Conservation (phyloP, 1,139 yeast species). For the Meyerozyma athensensis region DNA sequence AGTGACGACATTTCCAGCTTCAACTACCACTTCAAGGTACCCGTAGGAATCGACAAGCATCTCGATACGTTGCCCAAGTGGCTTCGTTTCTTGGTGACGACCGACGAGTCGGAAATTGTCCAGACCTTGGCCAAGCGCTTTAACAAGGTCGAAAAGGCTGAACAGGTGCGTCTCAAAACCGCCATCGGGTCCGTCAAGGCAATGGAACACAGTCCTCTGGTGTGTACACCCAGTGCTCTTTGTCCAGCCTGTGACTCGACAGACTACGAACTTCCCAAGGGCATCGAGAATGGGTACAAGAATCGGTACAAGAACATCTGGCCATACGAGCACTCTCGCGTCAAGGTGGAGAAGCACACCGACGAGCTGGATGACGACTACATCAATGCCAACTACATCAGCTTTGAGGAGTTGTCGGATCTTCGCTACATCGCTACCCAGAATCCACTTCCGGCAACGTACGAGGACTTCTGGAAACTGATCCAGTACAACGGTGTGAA, state of each 20-base stretch:
- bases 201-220: constrained; percentile 20
- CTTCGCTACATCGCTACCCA: constrained; percentile 14
- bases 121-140: constrained; percentile 35
- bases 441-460: constrained; percentile 13
- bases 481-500: constrained; percentile 54
- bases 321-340: constrained; percentile 17
- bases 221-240: constrained; percentile 40
- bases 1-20: constrained; percentile 17
- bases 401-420: constrained; percentile 7
- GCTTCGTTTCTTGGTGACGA: constrained; percentile 32
- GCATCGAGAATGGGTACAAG: constrained; percentile 14
- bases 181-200: constrained; percentile 17
- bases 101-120: constrained; percentile 24
- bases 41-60: constrained; percentile 21
- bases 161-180: constrained; percentile 42
- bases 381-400: constrained; percentile 15
- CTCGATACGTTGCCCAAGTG: constrained; percentile 40
- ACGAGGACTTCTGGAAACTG: constrained; percentile 18
- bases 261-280: constrained; percentile 16
- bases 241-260: constrained; percentile 43
- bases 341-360: constrained; percentile 11
- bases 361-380: constrained; percentile 11
- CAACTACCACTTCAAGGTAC: constrained; percentile 32
- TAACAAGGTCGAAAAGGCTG: constrained; percentile 45
- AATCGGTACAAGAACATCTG: constrained; percentile 16